Conservation (phyloP, 352 stramenopile genomes). For the Pythium volutum region DNA sequence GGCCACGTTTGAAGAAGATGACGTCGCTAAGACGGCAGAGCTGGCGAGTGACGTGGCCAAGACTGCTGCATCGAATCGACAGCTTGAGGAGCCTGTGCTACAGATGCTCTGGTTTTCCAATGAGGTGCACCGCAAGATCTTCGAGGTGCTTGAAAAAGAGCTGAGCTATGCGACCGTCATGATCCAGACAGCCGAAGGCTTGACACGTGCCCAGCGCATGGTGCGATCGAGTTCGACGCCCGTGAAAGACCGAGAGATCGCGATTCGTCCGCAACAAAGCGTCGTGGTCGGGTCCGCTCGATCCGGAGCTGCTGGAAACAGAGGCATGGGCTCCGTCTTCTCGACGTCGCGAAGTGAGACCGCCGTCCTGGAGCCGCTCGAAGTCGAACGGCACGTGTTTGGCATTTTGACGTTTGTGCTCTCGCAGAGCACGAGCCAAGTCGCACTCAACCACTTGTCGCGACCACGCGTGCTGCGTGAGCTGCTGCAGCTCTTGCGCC, state of each 20-base stretch:
- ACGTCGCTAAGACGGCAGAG: constrained; percentile 52
- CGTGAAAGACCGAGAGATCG: constrained; percentile 50
- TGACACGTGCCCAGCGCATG: constrained; percentile 80
- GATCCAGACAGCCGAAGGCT: constrained; percentile 66
- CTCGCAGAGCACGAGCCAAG: constrained; percentile 65
- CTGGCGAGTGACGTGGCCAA: constrained; percentile 80
- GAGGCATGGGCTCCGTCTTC: constrained; percentile 13
- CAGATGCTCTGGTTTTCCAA: constrained; percentile 87
- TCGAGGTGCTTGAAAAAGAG: constrained; percentile 83
- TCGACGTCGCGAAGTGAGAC: constrained; percentile 19
- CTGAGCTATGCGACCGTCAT: constrained; percentile 63
- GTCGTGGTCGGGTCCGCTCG: constrained; percentile 31
- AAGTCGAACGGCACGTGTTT: constrained; percentile 78
- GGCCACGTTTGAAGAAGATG: constrained; percentile 48
- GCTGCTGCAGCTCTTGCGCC: constrained; percentile 68
- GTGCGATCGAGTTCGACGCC: constrained; percentile 80
- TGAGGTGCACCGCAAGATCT: constrained; percentile 85
- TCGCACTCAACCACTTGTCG: constrained; percentile 54
- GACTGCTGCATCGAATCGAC: constrained; percentile 60
- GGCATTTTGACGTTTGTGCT: constrained; percentile 74
- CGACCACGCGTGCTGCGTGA: constrained; percentile 66
- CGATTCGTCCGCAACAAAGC: constrained; percentile 36
- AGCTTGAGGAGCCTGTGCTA: constrained; percentile 68
- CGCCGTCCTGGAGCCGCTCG: constrained; percentile 58
- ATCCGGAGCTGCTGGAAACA: constrained; percentile 11